Base-by-base conservation (phyloP, 169 alveolate genomes). In the Toxoplasma gondii region DNA sequence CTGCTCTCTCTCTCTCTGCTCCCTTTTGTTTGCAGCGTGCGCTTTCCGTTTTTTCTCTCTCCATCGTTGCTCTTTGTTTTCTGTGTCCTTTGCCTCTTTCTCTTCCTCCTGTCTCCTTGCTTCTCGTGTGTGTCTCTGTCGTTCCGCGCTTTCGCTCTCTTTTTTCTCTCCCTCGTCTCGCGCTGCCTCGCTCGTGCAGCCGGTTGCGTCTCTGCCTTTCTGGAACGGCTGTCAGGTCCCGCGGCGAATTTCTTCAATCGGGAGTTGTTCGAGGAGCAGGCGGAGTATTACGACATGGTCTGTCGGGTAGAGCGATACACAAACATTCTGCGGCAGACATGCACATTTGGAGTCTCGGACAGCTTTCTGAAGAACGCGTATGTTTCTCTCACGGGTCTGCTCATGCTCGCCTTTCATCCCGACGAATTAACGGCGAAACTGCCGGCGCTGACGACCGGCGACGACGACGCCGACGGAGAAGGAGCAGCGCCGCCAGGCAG, bases 211-310 rank as follows among this genome's bases (percentile, higher is more conserved):
- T 64, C 22, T 64, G 24, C 74, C 74, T 4, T 27, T 19, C 67
- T 12, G 67, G 19, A 9, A 12, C 27, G 67, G 67, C 67, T 53
- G 9, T 7, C 96, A 95, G 99, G 99, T 80, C 96, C 96, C n/a
- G 98, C 98, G 29, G 95, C 98, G 17, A 94, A 96, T 38, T 96
- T 97, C 91, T 98, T 97, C 70, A 98, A 97, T 96, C 95, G 98
- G 90, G 97, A 97, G 22, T 96, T 98, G 88, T 96, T 96, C 88
- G 98, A 97, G 80, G 98, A 98, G 95, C 98, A 98, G 54, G 97
- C 98, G 24, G 98, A 97, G 94, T 98, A 98, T 93, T 97, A 97
- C 74, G 98, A 97, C 93, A 98, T 98, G 98, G 96, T 98, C 54
- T 96, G 97, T 19, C 97, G 97, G 91, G 99, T 98, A 54, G 98